A percentile compares a stretch with the other conserved stretches of the same genome.
phyloP scores from a whole-genome alignment of 1,284 basidiomycete species.

The Marasmius oreades region DNA sequence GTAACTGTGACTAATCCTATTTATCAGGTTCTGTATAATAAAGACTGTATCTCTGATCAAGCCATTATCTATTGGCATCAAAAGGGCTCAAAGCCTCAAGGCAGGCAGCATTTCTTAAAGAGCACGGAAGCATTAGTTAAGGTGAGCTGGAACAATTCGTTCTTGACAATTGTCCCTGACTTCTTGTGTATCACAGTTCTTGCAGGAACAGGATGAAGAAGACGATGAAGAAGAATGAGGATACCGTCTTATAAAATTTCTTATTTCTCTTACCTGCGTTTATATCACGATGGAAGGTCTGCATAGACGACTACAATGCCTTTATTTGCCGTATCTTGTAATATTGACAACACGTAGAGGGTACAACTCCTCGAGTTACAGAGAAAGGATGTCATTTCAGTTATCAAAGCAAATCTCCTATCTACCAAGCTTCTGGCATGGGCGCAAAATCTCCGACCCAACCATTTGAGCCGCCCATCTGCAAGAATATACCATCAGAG shows the following conservation, averaged over 20 bases:
- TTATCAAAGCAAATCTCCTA: too few species aligned
- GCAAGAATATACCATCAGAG: slow-evolving; percentile 84
- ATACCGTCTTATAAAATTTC: background rate
- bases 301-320: too few species aligned
- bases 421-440: slow-evolving; percentile 63
- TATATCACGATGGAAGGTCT: background rate
- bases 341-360: too few species aligned
- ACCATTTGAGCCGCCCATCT: slow-evolving; percentile 63
- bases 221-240: slow-evolving; percentile 23
- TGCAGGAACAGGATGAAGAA: slow-evolving; percentile 80
- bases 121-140: slow-evolving; percentile 86
- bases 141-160: slow-evolving; percentile 38
- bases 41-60: slow-evolving; percentile 91
- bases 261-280: background rate
- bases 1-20: slow-evolving; percentile 1
- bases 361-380: background rate
- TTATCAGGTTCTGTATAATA: slow-evolving; percentile 84
- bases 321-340: too few species aligned
- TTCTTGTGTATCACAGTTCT: slow-evolving; percentile 45
- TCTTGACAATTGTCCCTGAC: slow-evolving; percentile 4
- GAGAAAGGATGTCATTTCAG: background rate
- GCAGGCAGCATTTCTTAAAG: slow-evolving; percentile 92
- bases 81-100: slow-evolving; percentile 94
- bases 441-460: slow-evolving; percentile 72
- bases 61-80: slow-evolving; percentile 97